phyloP scores from a whole-genome alignment of 116 monocot genomes.

The Trichopus zeylanicus region DNA sequence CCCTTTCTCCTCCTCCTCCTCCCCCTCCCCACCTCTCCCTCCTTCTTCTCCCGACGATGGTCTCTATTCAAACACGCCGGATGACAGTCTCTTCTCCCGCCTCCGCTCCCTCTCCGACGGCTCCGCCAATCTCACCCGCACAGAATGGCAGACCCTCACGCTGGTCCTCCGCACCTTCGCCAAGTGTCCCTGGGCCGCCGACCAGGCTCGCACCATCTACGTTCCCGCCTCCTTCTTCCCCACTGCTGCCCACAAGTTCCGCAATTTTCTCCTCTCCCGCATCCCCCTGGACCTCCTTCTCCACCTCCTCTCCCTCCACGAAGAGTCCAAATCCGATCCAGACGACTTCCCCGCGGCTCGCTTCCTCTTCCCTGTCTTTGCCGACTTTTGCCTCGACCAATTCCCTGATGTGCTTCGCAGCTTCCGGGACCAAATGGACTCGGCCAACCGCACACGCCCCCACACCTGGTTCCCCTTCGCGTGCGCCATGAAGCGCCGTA shows the following conservation, averaged over 20 bases:
- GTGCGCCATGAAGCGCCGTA: slow-evolving; percentile 71
- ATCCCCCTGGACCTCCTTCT: slow-evolving; percentile 13
- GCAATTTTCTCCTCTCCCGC: slow-evolving; percentile 38
- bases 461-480: slow-evolving; percentile 98
- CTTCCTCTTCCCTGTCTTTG: slow-evolving; percentile 78
- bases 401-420: slow-evolving; percentile 41
- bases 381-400: slow-evolving; percentile 56
- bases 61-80: too few relatives aligned
- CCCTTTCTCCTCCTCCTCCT: neutral
- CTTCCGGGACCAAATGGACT: slow-evolving; percentile 33
- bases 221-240: slow-evolving; percentile 71
- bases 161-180: slow-evolving; percentile 40
- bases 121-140: slow-evolving; percentile 12
- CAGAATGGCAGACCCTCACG: slow-evolving; percentile 24
- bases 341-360: slow-evolving; percentile 22
- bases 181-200: slow-evolving; percentile 58
- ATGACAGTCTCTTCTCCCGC: slow-evolving; percentile 25
- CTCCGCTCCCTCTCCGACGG: slow-evolving; percentile 13
- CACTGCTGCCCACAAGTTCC: slow-evolving; percentile 47
- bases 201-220: slow-evolving; percentile 78
- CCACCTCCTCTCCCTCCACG: slow-evolving; percentile 31
- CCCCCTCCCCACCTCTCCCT: neutral
- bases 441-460: slow-evolving; percentile 73
- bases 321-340: slow-evolving; percentile 9
- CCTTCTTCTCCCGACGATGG: neutral